phyloP scores from a whole-genome alignment of 2,329 filamentous ascomycete species.

The Capronia epimyces region DNA sequence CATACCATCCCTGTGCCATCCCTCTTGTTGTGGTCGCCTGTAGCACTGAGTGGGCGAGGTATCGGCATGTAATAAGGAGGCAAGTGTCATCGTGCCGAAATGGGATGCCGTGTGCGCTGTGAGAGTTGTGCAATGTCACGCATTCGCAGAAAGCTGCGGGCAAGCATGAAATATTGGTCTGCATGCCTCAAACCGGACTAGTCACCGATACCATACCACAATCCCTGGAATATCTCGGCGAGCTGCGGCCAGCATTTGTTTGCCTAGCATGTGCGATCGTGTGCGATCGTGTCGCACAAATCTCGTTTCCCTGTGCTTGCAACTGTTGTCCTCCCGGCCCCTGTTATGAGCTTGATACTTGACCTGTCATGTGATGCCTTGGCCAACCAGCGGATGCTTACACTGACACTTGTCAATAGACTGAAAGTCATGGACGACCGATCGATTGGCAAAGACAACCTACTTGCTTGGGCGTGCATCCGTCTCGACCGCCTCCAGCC shows the following conservation, averaged over 20 bases:
- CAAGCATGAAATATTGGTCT: background rate
- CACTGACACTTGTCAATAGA: slow-evolving; percentile 36
- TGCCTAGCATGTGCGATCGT: slow-evolving; percentile 4
- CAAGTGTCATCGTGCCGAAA: background rate
- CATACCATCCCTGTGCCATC: background rate
- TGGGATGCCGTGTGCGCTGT: background rate
- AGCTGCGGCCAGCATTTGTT: background rate
- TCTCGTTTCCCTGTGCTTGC: background rate
- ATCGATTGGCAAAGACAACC: slow-evolving; percentile 68
- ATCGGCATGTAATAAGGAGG: background rate
- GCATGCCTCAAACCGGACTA: background rate
- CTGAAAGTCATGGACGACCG: slow-evolving; percentile 81
- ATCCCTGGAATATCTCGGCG: background rate
- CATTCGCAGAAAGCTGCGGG: background rate
- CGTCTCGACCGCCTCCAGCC: slow-evolving; percentile 71
- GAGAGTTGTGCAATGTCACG: slow-evolving; percentile 5
- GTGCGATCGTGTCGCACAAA: slow-evolving; percentile 22
- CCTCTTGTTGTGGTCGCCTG: background rate
- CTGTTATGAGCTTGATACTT: background rate
- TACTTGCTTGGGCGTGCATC: slow-evolving; percentile 85
- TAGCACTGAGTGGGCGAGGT: background rate
- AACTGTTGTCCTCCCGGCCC: background rate
- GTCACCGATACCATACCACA: background rate
- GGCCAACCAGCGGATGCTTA: slow-evolving; percentile 1
- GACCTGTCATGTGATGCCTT: slow-evolving; percentile 15